Conservation (phyloP, 73 alveolate genomes). For the Blepharisma stoltei region DNA sequence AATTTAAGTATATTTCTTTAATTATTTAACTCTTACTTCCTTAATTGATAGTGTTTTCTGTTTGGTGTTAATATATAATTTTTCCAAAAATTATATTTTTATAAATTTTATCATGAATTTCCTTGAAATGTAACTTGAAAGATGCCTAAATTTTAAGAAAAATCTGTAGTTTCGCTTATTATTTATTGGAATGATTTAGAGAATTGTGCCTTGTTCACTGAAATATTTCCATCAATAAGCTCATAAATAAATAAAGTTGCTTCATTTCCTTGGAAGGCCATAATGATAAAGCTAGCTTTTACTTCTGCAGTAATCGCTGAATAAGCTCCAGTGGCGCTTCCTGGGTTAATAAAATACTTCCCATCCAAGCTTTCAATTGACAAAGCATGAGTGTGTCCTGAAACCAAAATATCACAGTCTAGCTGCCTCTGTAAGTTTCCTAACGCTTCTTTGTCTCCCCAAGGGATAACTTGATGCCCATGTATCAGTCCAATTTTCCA, state of each 20-base stretch:
- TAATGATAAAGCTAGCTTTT: conserved; percentile 40
- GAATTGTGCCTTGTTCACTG: not conserved
- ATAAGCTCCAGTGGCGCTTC: conserved; percentile 88
- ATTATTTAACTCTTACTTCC: no score
- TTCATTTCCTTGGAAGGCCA: not conserved
- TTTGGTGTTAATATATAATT: no score
- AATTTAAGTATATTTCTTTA: no score
- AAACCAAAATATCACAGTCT: conserved; percentile 81
- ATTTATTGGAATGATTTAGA: no score
- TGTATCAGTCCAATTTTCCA: conserved; percentile 86
- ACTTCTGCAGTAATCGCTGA: conserved; percentile 37
- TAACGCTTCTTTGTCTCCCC: conserved; percentile 93
- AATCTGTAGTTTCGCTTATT: no score
- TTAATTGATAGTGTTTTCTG: no score
- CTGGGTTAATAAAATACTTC: conserved; percentile 91
- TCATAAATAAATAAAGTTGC: conserved; percentile 12
- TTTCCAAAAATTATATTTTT: no score
- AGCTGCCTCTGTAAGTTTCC: conserved; percentile 70
- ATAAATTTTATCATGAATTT: no score
- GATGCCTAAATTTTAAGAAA: no score
- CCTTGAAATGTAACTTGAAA: no score
- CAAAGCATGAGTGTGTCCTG: conserved; percentile 86
- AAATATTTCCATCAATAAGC: conserved; percentile 14
- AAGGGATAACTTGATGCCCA: conserved; percentile 90
- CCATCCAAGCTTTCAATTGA: conserved; percentile 76